Base-by-base conservation (phyloP, 2,329 filamentous ascomycete genomes). In the Cladorrhinum sp. region DNA sequence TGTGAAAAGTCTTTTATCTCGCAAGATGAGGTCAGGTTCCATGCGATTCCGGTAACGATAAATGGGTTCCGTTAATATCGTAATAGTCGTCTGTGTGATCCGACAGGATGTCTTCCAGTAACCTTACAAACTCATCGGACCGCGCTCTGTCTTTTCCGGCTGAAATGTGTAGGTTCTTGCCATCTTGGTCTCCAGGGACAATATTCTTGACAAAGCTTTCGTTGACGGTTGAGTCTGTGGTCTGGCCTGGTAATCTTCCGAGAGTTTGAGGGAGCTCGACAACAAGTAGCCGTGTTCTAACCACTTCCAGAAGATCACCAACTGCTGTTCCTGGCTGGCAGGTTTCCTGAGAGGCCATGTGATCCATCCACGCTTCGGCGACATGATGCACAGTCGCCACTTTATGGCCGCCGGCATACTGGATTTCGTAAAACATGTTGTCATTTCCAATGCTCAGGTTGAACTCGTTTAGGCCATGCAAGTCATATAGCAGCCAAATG, bases 401-500 rank as follows among this genome's bases (percentile, higher is more conserved):
- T 24, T 54, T 59, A 16, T 24, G 23, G 32, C 12, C 55, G 10
- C 36, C 24, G 3, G n/a, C 41, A 1, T 22, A n/a, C 25, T 29
- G 10, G 6, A 29, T 25, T 25, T 38, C 18, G 25, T 29, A 38
- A 24, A 20, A 32, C 12, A 16, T 18, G 25, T 54, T 12, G 51
- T 32, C n/a, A 3, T 56, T 50, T 16, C 53, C 27, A 16, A 59
- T 60, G 10, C n/a, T 41, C 2, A 23, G 1, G 38, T 60, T 59
- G 61, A 62, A 59, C 6, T 36, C 6, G 1, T 29, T 13, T 13
- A 49, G 41, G 5, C 22, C 24, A 13, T 51, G 45, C 12, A 13
- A n/a, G 1, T 70, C 70, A 6, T 67, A 67, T 0, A 73, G 56
- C 0, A 73, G 38, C 72, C 72, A 74, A 4, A 71, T 65, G 2